Evolutionary conservation across 1,139 yeast species (phyloP).

Genomic region (Pichia terricola): DNA sequence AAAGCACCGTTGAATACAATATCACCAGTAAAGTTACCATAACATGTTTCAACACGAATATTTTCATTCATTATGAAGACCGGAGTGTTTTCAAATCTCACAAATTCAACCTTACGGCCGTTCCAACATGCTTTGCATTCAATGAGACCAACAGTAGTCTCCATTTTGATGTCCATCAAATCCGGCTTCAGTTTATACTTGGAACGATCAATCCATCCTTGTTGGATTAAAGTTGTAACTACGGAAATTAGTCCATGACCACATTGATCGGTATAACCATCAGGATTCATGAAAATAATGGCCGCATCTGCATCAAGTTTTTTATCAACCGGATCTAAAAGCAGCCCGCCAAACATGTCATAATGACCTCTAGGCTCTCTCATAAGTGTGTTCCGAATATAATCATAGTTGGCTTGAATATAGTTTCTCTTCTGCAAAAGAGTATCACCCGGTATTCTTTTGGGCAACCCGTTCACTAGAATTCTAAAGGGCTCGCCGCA

Average conservation of each 20-base stretch:
- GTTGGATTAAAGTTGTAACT: conserved; percentile 15
- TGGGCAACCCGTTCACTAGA: conserved; percentile 18
- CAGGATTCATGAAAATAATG: conserved; percentile 19
- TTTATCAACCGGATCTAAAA: conserved; percentile 14
- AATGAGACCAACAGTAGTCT: conserved; percentile 19
- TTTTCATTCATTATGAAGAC: conserved; percentile 16
- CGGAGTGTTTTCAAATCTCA: conserved; percentile 19
- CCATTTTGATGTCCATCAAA: conserved; percentile 12
- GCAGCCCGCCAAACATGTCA: conserved; percentile 23
- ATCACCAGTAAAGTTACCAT: conserved; percentile 20
- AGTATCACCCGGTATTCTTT: conserved; percentile 16
- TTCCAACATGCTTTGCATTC: conserved; percentile 18
- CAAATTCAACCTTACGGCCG: conserved; percentile 18
- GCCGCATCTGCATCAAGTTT: conserved; percentile 17
- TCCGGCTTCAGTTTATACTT: conserved; percentile 15
- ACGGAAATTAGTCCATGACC: conserved; percentile 22
- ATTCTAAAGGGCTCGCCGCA: conserved; percentile 22
- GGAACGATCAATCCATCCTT: conserved; percentile 16
- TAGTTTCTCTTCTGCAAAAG: conserved; percentile 17
- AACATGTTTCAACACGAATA: conserved; percentile 12
- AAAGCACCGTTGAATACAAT: conserved; percentile 23
- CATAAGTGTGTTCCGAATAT: conserved; percentile 18
- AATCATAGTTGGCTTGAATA: conserved; percentile 16
- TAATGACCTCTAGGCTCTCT: conserved; percentile 23
- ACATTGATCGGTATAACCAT: conserved; percentile 23